A percentile compares a stretch with the other conserved stretches of the same genome.
Evolutionary conservation across 768 basidiomycete genomes (phyloP).

Genomic region (Infundibulicybe gibba): DNA sequence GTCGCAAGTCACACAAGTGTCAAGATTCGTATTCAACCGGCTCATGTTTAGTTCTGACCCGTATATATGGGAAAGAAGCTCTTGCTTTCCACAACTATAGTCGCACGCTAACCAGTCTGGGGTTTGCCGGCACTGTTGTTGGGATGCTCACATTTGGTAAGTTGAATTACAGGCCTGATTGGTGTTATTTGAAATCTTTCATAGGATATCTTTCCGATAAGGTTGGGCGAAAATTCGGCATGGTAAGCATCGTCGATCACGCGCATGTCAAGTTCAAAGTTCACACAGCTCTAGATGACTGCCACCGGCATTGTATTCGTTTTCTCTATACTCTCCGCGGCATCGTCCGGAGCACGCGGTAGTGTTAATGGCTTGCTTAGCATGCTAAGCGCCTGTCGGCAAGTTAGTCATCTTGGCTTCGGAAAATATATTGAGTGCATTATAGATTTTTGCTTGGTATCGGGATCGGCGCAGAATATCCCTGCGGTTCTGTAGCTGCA

Average conservation of each 20-base stretch:
- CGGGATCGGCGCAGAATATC: slow-evolving; percentile 86
- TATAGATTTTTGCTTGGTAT: slow-evolving; percentile 83
- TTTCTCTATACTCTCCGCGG: slow-evolving; percentile 82
- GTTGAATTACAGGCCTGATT: too few relatives aligned
- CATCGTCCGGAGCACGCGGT: slow-evolving; percentile 71
- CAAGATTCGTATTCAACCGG: not conserved
- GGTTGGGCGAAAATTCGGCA: slow-evolving; percentile 81
- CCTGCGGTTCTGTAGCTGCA: slow-evolving; percentile 83
- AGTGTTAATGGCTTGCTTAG: slow-evolving; percentile 66
- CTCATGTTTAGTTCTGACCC: slow-evolving; percentile 51
- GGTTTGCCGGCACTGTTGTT: slow-evolving; percentile 79
- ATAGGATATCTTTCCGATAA: slow-evolving; percentile 74
- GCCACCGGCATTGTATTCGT: slow-evolving; percentile 79
- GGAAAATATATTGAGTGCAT: not conserved
- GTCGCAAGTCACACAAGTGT: slow-evolving; percentile 11
- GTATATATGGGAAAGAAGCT: slow-evolving; percentile 59
- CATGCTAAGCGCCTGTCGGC: slow-evolving; percentile 80
- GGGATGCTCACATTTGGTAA: slow-evolving; percentile 77
- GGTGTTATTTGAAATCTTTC: too few relatives aligned
- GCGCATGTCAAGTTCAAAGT: not conserved
- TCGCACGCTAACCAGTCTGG: slow-evolving; percentile 59
- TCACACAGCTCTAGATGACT: slow-evolving; percentile 48
- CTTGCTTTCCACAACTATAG: slow-evolving; percentile 55
- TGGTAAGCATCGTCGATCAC: slow-evolving; percentile 42
- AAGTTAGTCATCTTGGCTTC: slow-evolving; percentile 9